Conservation (phyloP, 257 asterid species). For the Voacanga thouarsii region DNA sequence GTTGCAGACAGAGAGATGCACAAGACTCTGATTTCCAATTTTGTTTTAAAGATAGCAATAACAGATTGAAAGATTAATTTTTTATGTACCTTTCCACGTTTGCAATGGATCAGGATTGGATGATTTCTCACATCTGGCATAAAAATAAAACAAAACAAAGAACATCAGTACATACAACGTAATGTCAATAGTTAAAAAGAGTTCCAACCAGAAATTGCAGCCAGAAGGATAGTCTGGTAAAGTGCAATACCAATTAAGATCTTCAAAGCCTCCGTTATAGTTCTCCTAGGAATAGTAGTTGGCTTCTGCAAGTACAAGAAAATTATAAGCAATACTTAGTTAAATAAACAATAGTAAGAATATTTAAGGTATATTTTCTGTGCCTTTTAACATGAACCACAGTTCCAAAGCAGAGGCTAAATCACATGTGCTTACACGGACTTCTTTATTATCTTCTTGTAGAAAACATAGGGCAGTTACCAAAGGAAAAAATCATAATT, state of each 20-base stretch:
- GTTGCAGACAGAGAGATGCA: background rate
- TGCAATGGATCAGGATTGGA: conserved; percentile 47
- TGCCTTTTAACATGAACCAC: background rate
- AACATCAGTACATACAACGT: conserved; percentile 4
- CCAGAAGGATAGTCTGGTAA: background rate
- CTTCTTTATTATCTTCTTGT: background rate
- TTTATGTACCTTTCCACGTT: conserved; percentile 43
- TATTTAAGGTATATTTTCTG: background rate
- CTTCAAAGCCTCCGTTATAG: conserved; percentile 43
- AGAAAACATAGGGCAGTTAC: too few species aligned
- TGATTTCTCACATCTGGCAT: conserved; percentile 46
- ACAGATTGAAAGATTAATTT: background rate
- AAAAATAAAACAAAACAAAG: background rate
- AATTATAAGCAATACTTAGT: background rate
- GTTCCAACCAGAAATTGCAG: background rate
- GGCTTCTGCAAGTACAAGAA: conserved; percentile 34
- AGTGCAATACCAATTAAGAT: conserved; percentile 34
- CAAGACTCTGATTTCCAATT: background rate
- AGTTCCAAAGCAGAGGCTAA: background rate
- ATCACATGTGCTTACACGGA: background rate
- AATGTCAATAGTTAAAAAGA: background rate
- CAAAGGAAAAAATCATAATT: too few species aligned
- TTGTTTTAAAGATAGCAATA: too few species aligned
- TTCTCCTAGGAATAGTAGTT: conserved; percentile 28
- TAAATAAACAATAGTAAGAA: background rate